Base-by-base conservation (phyloP, 2,329 filamentous ascomycete species). In the Aspergillus sp. region DNA sequence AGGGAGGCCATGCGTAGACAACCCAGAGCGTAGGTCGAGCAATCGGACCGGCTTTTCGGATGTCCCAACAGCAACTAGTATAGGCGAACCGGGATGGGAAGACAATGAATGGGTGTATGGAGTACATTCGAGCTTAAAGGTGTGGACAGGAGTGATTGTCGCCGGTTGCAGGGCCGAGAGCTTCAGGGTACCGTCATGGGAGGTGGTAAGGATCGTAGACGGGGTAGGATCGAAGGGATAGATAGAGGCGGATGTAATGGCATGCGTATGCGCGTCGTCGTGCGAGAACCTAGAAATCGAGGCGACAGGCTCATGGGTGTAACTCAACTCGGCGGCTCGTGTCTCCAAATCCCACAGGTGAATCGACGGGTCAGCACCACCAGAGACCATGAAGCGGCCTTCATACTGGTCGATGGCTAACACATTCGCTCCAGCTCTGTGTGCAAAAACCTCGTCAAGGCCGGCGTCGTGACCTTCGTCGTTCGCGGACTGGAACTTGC, bases 61-160 rank as follows among this genome's bases (percentile, higher is more conserved):
- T 0, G 92, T 96, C 0, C 90, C 93, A 67, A 91, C 95, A 9
- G 93, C 92, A 9, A 97, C 89, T 4, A 96, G 83, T 0, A 96
- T 80, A 82, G 52, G 85, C 78, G 55, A 91, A 83, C 57, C 93
- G 78, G 42, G 87, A 83, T 76, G 70, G 2, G 75, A 71, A 1
- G 92, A 96, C 24, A 90, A 82, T 0, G 89, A 86, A 71, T 96
- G 92, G 1, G 89, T 72, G 62, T 80, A 79, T 0, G 78, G 75
- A 2, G 78, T 78, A 45, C 75, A 78, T 36, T 78, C 72, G 0
- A 81, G 73, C 11, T 70, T 68, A 56, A 81, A 81, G 2, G 74
- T 78, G 64, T 79, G 76, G 3, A 78, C 68, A 1, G 78, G 76
- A 0, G 65, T 71, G n/a, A 80, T 78, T 4, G 64, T 62, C 0